phyloP scores from a whole-genome alignment of 148 eudicot genomes.

The Fallopia convolvulus region DNA sequence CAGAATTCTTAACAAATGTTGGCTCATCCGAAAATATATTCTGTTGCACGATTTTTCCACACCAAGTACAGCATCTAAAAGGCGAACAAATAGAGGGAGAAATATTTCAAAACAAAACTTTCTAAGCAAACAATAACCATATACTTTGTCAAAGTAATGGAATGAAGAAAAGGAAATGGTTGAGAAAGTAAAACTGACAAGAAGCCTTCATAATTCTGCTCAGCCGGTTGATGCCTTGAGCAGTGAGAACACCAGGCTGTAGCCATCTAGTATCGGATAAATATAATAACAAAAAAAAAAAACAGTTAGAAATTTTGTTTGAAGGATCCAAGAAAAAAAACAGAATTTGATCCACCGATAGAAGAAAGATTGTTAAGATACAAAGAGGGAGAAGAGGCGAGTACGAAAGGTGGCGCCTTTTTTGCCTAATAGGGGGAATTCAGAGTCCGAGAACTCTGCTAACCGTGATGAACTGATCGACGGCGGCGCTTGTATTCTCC shows the following conservation, averaged over 20 bases:
- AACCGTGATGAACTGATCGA: not conserved
- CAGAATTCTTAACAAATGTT: slow-evolving; percentile 39
- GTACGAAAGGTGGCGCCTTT: not conserved
- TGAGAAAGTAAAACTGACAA: slow-evolving; percentile 15
- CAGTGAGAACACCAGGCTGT: slow-evolving; percentile 18
- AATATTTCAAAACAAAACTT: not conserved
- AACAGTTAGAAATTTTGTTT: not conserved
- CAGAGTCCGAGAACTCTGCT: not conserved
- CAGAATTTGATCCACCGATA: not conserved
- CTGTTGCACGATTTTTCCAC: slow-evolving; percentile 55
- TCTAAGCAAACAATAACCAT: not conserved
- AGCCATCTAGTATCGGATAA: slow-evolving; percentile 3
- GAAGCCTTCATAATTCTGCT: slow-evolving; percentile 16
- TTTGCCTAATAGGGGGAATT: not conserved
- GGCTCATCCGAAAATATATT: slow-evolving; percentile 40
- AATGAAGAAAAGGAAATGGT: no score
- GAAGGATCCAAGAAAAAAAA: not conserved
- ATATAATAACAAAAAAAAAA: no score
- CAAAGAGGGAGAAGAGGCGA: not conserved
- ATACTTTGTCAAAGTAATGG: no score
- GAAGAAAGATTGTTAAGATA: not conserved
- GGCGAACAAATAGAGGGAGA: not conserved
- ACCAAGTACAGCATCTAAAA: slow-evolving; percentile 49
- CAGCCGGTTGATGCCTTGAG: not conserved
- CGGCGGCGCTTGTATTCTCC: not conserved